Base-by-base conservation (phyloP, 352 stramenopile genomes). In the Globisporangium spinosum region DNA sequence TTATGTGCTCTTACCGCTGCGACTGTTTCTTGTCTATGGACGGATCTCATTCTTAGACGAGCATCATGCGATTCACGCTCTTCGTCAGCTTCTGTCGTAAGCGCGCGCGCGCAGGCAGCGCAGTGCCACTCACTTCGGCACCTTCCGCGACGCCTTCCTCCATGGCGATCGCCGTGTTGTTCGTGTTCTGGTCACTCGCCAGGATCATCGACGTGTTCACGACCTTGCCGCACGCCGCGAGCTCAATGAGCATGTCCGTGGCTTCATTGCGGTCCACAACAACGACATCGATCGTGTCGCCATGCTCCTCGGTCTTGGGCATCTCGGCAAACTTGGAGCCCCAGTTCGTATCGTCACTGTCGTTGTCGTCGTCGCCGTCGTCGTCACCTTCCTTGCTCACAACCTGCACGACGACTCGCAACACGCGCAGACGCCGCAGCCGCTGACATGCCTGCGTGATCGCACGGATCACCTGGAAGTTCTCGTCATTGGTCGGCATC, bases 171-270 rank as follows among this genome's bases (percentile, higher is more conserved):
- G 74, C 70, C 15, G 77, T 82, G 45, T 68, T 74, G 56, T 69
- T 62, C 17, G 38, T 15, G 3, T 49, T 64, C 58, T 77, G 59
- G 53, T 80, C 71, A 49, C 77, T 77, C 49, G 79, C 77, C 3
- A 73, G 49, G 22, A 86, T 77, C 47, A 77, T 67, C 10, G 76
- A 71, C 23, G 72, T 76, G 58, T 83, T 89, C n/a, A 89, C 77
- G 12, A 89, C 77, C 69, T 87, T 89, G 17, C 82, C 82, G 35
- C 75, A 80, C 17, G 79, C 79, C 7, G 82, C 82, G 9, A 90
- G 73, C 58, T 90, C 82, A 32, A 90, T 82, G 13, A 90, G 73
- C 78, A 90, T 87, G 66, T 90, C 79, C 0, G 79, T 87, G 49
- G 82, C 82, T 58, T 90, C 79, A 20, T 82, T 74, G 8, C 75